Evolutionary conservation across 768 basidiomycete species (phyloP).

Genomic region (Rhodotorula kratochvilovae): DNA sequence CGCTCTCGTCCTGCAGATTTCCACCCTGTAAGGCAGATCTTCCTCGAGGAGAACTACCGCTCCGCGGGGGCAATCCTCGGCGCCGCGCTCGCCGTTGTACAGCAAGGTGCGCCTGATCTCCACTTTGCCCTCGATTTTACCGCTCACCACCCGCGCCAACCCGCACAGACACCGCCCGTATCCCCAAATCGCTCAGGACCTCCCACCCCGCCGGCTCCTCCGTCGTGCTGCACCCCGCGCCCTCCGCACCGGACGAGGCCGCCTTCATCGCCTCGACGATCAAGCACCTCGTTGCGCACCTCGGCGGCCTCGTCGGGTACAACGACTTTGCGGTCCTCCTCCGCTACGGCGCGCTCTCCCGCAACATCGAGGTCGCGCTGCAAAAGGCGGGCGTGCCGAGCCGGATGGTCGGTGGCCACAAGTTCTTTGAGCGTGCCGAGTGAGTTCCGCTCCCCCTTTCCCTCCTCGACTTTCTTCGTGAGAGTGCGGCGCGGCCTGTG

Average conservation of each 20-base stretch:
- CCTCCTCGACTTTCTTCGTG: no score
- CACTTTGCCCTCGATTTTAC: no score
- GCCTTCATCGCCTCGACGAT: constrained; percentile 70
- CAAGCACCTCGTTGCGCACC: constrained; percentile 65
- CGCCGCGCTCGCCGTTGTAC: constrained; percentile 70
- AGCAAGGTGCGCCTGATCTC: constrained; percentile 58
- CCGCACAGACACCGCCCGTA: constrained; percentile 63
- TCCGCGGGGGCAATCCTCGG: constrained; percentile 71
- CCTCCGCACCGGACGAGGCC: constrained; percentile 62
- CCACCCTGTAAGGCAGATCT: constrained; percentile 60
- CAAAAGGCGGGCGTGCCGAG: constrained; percentile 75
- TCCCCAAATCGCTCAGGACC: constrained; percentile 68
- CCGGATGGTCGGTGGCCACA: constrained; percentile 67
- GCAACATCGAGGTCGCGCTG: constrained; percentile 67
- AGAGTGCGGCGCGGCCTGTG: no score
- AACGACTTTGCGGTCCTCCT: constrained; percentile 80
- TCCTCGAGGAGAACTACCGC: constrained; percentile 80
- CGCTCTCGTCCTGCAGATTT: constrained; percentile 62
- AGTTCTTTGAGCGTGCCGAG: constrained; percentile 82
- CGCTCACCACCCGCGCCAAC: no score
- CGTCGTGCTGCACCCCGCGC: constrained; percentile 59
- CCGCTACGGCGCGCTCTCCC: constrained; percentile 73
- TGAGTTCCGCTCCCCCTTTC: constrained; percentile 36
- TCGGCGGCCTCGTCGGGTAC: constrained; percentile 66
- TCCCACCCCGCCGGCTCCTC: constrained; percentile 61